Evolutionary conservation across 371 early-diverging fungal species (phyloP).

Genomic region (Circinella umbellata): DNA sequence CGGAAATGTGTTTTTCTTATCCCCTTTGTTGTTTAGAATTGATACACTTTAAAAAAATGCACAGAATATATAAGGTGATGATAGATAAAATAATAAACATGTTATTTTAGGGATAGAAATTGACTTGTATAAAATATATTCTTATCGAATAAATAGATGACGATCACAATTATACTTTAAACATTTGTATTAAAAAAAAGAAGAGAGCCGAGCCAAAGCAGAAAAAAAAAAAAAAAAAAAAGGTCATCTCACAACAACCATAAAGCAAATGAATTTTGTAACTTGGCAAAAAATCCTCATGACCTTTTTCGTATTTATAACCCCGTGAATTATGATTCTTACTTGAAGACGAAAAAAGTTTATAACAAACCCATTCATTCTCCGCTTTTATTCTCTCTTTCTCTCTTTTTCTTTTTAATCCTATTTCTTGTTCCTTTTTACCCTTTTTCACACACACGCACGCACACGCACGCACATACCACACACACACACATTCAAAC

Average conservation of each 20-base stretch:
- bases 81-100: too few species aligned
- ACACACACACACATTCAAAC: not conserved
- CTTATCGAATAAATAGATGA: too few species aligned
- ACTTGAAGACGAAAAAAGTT: not conserved
- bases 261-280: too few species aligned
- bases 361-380: not conserved
- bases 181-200: not conserved
- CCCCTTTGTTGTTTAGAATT: slow-evolving; percentile 1
- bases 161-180: too few species aligned
- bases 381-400: not conserved
- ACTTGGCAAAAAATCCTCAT: not conserved
- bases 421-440: not conserved
- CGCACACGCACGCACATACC: too few species aligned
- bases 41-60: too few species aligned
- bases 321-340: not conserved
- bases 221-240: too few species aligned
- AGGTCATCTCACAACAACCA: too few species aligned
- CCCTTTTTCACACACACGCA: slow-evolving; percentile 1
- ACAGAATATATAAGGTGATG: too few species aligned
- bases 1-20: not conserved
- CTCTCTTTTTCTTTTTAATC: not conserved
- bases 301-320: slow-evolving; percentile 3
- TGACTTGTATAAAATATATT: too few species aligned
- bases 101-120: too few species aligned
- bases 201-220: not conserved